Base-by-base conservation (phyloP, 176 grass and related monocot species). In the Musa schizocarpa region DNA sequence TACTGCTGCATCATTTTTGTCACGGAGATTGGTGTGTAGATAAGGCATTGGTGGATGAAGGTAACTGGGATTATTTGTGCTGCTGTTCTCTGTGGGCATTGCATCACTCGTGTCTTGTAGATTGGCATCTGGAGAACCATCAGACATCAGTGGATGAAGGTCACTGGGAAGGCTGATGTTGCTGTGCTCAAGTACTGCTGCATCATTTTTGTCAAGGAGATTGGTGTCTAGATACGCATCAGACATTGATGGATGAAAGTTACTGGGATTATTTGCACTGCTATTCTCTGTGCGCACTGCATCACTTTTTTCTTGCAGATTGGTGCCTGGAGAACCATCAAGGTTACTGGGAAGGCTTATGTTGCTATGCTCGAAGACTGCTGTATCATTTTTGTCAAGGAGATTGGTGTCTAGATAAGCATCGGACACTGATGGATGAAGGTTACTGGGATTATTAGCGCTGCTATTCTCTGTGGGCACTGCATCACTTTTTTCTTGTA, bases 251-350 rank as follows among this genome's bases (percentile, higher is more conserved):
- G 34, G 34, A 43, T 43, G 34, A 43, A 5, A 62, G 20, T 68
- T 7, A 68, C 29, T 43, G 13, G 67, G 67, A 49, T 17, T 43
- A 11, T 69, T 16, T 16, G 17, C 16, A 9, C 7, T 7, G 66
- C 13, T 29, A 69, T 50, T 13, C 48, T 69, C 34, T 9, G 14
- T 50, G 4, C 1, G 54, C 59, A 49, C 14, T 62, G 54, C 14
- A 43, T 59, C 73, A 50, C 16, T 48, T 27, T 62, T 62, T 1
- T 59, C 73, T 75, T 75, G 54, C 6, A 54, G 11, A 50, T 62
- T 65, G 20, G 74, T 63, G 17, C 24, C 58, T 76, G 58, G 17
- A 76, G 11, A 22, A 76, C 13, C 34, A 43, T 63, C 8, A 73
- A 12, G 9, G 9, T 25, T 12, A 76, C 12, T 10, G 9, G 29